These are phyloP conservation scores for Castanopsis chinensis DNA, from an alignment of 306 rosid species.

Conservation along the genomic window DNA sequence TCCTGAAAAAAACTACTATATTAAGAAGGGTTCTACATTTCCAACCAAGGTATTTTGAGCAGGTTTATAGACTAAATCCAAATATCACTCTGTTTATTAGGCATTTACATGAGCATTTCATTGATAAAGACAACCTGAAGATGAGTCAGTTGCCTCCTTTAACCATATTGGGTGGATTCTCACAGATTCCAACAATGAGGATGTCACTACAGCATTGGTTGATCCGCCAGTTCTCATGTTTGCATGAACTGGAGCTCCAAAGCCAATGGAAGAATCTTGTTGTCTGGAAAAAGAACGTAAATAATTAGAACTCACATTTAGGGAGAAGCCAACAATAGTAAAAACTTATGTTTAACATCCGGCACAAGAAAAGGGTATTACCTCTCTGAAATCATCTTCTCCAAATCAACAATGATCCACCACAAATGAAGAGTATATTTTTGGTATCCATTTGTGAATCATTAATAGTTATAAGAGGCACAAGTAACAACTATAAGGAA, in stretches of 20 bases:
- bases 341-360: not conserved
- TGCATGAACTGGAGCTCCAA: conserved; percentile 49
- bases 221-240: conserved; percentile 20
- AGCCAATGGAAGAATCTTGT: conserved; percentile 75
- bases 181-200: conserved; percentile 24
- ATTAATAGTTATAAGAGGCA: conserved; percentile 12
- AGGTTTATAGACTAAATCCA: no score
- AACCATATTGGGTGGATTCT: conserved; percentile 28
- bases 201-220: conserved; percentile 43
- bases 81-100: no score
- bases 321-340: not conserved
- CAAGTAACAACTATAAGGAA: conserved; percentile 1
- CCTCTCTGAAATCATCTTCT: conserved; percentile 48
- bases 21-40: no score
- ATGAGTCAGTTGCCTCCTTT: not conserved
- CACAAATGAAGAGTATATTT: no score
- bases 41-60: no score
- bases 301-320: not conserved
- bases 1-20: no score
- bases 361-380: conserved; percentile 17
- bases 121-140: no score
- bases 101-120: no score
- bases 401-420: no score
- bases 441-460: not conserved
- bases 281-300: conserved; percentile 31